Evolutionary conservation across 495 filamentous ascomycete species (phyloP), one percentile per base, ranked within the genome.

Genomic region (Neurospora sp.): DNA sequence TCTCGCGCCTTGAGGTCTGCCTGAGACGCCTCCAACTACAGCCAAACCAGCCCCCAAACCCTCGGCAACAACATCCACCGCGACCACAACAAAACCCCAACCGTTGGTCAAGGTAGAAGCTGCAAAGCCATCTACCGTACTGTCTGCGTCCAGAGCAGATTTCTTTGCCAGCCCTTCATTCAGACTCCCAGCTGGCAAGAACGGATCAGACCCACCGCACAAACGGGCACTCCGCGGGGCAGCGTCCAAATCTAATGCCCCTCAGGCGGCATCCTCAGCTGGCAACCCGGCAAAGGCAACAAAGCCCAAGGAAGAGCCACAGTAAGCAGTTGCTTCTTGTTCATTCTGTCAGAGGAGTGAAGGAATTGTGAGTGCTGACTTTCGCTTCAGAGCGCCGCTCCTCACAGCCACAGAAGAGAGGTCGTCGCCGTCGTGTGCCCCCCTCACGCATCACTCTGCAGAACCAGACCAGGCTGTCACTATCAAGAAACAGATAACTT

Each of bases 41-140:
- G 74, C 46, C 18, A 71, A 77, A 72, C 77, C 83, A 4, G 73
- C 74, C 4, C 46, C 79, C 3, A 78, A 78, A 31, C 74, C 77
- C 9, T 74, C 83, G 12, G 70, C 82, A 5, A 65, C 73, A 8
- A 65, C 78, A 42, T 70, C 79, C 0, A 53, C 76, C 4, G 76
- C 75, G 3, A 48, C 72, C 16, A n/a, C 74, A 69, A 71, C 78
- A 5, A 80, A 80, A 68, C 68, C 74, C 12, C 74, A 72, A 39
- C 22, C 70, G 12, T n/a, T 42, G 1, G 69, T 37, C 72, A 35
- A 61, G 53, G 14, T 3, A 61, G 53, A 31, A 31, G 10, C 71
- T 16, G 39, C 70, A 5, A 81, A 77, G 71, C 16, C 72, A 4
- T 74, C 74, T 12, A 42, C 68, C 2, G 18, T 70, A 20, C 77